Base-by-base conservation (phyloP, 2,329 filamentous ascomycete genomes). In the Monosporascus sp. region DNA sequence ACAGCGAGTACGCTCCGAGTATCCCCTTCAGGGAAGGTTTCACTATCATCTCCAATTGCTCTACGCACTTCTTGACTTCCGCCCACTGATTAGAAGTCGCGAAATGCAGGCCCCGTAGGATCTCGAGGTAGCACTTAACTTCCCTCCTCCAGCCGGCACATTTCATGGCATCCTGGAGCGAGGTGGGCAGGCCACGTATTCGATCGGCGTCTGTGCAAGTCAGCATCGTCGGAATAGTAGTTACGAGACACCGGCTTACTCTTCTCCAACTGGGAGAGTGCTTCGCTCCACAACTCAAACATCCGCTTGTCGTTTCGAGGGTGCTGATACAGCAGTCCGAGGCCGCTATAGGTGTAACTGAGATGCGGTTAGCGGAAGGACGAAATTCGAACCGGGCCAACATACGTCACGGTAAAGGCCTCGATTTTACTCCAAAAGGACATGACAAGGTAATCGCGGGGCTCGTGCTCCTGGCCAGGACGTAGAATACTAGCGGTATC, bases 41-140 rank as follows among this genome's bases (percentile, higher is more conserved):
- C 48, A 75, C 67, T 37, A 77, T 72, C 50, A 65, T 68, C 50
- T 79, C 74, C 14, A 88, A 71, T 45, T 78, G 76, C 14, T 76
- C 71, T 18, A 89, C 69, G 52, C 77, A 79, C 54, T 81, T 73
- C 61, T 76, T 79, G 4, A 89, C 87, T 44, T 78, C 76, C 11
- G 78, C 71, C 85, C 87, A 92, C 56, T 90, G 83, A 43, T 85
- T 88, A 49, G 85, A 81, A 43, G 84, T 86, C 46, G 87, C 88
- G 1, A 84, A 78, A 52, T 88, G 78, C 49, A 94, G 80, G 3
- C 86, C 85, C 26, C 86, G 81, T 18, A 92, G 78, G n/a, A 91
- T 77, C 49, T 86, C 80, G 37, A 91, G 76, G 58, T 90, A 87
- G 65, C 83, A 85, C 55, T 84, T 81, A 7, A 90, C 75, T 50